phyloP scores from a whole-genome alignment of 2,329 filamentous ascomycete species.

The Neopestalotiopsis sp. region DNA sequence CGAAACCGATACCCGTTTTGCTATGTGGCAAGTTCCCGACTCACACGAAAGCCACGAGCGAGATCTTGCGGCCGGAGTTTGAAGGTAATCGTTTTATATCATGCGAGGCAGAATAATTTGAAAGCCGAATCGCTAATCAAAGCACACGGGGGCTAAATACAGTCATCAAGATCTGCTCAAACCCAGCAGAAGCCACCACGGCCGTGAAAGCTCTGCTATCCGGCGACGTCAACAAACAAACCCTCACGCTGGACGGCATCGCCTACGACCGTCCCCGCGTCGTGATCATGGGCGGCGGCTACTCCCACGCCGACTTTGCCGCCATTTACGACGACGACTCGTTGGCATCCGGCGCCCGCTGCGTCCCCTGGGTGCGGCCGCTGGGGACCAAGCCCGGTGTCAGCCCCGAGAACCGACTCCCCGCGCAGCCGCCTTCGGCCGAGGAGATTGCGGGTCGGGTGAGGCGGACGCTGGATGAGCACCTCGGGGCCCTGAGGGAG shows the following conservation, averaged over 20 bases:
- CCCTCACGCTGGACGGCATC: conserved; percentile 6
- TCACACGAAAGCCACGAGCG: conserved; percentile 17
- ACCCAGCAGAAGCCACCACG: conserved; percentile 2
- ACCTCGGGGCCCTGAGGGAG: conserved; percentile 9
- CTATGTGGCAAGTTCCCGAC: conserved; percentile 19
- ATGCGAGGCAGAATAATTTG: too few relatives aligned
- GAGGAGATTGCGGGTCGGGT: conserved; percentile 13
- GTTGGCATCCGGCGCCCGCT: conserved; percentile 15
- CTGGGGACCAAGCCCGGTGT: too few relatives aligned
- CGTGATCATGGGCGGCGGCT: conserved; percentile 21
- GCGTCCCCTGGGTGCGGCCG: conserved; percentile 18
- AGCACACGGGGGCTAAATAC: too few relatives aligned
- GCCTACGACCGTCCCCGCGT: conserved; percentile 13
- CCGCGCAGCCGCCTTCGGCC: conserved; percentile 14
- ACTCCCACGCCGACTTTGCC: conserved; percentile 15
- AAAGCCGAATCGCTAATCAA: neutral
- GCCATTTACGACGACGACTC: conserved; percentile 12
- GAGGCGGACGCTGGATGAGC: conserved; percentile 13
- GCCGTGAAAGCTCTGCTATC: conserved; percentile 12
- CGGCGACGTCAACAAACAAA: neutral
- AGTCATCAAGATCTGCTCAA: conserved; percentile 17
- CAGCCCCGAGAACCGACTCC: too few relatives aligned
- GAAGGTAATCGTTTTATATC: neutral
- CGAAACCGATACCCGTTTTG: conserved; percentile 17
- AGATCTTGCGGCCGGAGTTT: conserved; percentile 19